phyloP scores from a whole-genome alignment of 352 stramenopile genomes.

The Pythium utonaiense region DNA sequence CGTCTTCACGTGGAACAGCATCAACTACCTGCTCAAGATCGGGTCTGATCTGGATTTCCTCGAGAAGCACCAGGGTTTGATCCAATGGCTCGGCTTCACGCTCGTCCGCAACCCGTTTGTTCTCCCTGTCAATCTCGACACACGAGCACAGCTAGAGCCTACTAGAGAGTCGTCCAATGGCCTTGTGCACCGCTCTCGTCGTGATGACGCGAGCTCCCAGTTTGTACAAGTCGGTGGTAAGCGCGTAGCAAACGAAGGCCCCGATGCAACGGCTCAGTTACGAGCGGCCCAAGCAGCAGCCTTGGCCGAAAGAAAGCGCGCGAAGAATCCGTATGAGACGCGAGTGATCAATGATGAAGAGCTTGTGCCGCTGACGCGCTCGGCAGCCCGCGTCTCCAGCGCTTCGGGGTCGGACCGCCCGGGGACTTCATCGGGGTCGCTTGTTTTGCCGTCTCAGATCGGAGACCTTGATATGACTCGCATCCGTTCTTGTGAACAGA shows the following conservation, averaged over 20 bases:
- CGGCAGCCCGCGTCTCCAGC: constrained; percentile 12
- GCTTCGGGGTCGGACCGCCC: not conserved
- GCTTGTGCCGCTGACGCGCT: constrained; percentile 39
- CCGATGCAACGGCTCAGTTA: constrained; percentile 14
- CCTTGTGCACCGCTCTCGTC: not conserved
- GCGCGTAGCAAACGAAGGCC: constrained; percentile 10
- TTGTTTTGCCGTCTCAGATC: constrained; percentile 58
- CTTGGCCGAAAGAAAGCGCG: constrained; percentile 49
- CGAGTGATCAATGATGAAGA: constrained; percentile 85
- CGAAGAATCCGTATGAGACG: constrained; percentile 81
- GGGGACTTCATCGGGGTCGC: constrained; percentile 18
- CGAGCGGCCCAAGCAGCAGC: constrained; percentile 25
- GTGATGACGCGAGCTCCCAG: constrained; percentile 26
- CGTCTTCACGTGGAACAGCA: constrained; percentile 84
- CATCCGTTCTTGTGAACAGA: constrained; percentile 58
- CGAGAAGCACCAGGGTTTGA: constrained; percentile 64
- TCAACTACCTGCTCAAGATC: constrained; percentile 92
- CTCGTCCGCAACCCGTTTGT: constrained; percentile 88
- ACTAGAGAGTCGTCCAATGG: not conserved
- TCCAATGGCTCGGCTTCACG: constrained; percentile 83
- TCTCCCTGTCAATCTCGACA: constrained; percentile 77
- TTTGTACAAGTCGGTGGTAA: constrained; percentile 72
- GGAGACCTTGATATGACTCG: constrained; percentile 83
- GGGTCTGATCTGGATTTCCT: constrained; percentile 89
- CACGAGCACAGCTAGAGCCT: constrained; percentile 27